A percentile compares a stretch with the other conserved stretches of the same genome.
These are phyloP conservation scores for Teunomyces funiuensis DNA, from an alignment of 805 yeast genomes.

Conservation along the genomic window DNA sequence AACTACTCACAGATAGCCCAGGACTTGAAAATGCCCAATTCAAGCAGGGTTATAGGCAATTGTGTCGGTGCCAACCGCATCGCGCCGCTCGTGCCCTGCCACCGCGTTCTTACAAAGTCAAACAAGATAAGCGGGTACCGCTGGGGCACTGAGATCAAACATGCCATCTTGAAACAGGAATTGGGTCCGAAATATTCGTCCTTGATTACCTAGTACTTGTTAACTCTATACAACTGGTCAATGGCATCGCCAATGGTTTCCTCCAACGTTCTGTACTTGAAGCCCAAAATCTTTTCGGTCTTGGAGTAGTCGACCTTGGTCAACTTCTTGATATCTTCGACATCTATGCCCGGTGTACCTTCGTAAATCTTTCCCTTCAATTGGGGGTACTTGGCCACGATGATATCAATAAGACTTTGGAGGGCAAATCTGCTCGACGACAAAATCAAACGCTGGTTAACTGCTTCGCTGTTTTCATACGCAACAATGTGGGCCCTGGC, in stretches of 20 bases:
- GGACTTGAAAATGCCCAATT: constrained; percentile 24
- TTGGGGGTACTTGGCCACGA: constrained; percentile 24
- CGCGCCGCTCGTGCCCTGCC: constrained; percentile 45
- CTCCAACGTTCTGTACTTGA: constrained; percentile 19
- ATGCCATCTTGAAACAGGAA: constrained; percentile 20
- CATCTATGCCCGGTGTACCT: constrained; percentile 18
- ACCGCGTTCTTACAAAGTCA: constrained; percentile 33
- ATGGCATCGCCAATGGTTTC: constrained; percentile 24
- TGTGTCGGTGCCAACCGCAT: constrained; percentile 41
- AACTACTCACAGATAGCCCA: constrained; percentile 35
- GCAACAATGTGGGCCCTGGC: constrained; percentile 22
- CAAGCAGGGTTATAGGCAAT: constrained; percentile 40
- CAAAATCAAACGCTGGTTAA: constrained; percentile 12
- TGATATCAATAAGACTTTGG: constrained; percentile 20
- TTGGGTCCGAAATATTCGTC: constrained; percentile 4
- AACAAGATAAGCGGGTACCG: constrained; percentile 38
- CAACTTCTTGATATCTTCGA: constrained; percentile 6
- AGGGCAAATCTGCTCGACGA: constrained; percentile 15
- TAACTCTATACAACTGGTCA: constrained; percentile 14
- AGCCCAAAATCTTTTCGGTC: constrained; percentile 21
- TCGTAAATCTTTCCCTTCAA: constrained; percentile 15
- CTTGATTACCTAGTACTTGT: background rate
- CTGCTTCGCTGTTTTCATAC: constrained; percentile 11
- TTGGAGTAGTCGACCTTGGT: constrained; percentile 16
- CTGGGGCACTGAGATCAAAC: constrained; percentile 37